These are phyloP conservation scores for Ceratocystis destructans DNA, from an alignment of 2,329 filamentous ascomycete genomes.

Conservation along the genomic window DNA sequence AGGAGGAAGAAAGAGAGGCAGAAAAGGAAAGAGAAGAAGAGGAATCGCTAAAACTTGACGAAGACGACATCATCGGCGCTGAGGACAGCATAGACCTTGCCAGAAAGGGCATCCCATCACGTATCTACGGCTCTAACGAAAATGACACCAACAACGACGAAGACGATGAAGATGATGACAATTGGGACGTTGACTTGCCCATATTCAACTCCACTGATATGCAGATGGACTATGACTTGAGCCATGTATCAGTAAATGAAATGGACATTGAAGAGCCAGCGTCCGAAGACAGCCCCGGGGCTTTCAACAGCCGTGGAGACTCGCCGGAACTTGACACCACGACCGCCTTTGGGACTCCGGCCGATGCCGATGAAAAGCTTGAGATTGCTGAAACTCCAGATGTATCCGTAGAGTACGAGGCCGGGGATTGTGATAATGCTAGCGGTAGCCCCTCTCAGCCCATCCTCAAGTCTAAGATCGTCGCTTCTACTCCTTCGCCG, in stretches of 20 bases:
- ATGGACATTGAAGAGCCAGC: slow-evolving; percentile 9
- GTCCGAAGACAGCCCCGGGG: background rate
- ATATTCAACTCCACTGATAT: slow-evolving; percentile 16
- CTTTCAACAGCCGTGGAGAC: background rate
- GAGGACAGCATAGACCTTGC: slow-evolving; percentile 1
- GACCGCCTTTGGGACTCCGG: background rate
- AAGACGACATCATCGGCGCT: background rate
- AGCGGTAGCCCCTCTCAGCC: background rate
- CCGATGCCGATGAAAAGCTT: background rate
- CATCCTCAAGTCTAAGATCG: background rate
- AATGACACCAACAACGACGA: slow-evolving; percentile 4
- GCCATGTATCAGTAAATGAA: slow-evolving; percentile 4
- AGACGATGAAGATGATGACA: slow-evolving; percentile 13
- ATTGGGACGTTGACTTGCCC: slow-evolving; percentile 17
- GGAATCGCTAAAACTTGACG: background rate
- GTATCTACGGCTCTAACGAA: background rate
- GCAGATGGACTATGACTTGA: slow-evolving; percentile 8
- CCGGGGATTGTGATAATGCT: background rate
- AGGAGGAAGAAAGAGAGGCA: background rate
- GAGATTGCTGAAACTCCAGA: slow-evolving; percentile 8
- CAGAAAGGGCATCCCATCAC: background rate
- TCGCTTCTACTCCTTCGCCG: background rate
- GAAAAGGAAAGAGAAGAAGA: background rate
- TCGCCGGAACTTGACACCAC: slow-evolving; percentile 2
- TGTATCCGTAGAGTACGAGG: background rate